Conservation (phyloP, 192 early-diverging fungal species). For the Coemansia sp. region DNA sequence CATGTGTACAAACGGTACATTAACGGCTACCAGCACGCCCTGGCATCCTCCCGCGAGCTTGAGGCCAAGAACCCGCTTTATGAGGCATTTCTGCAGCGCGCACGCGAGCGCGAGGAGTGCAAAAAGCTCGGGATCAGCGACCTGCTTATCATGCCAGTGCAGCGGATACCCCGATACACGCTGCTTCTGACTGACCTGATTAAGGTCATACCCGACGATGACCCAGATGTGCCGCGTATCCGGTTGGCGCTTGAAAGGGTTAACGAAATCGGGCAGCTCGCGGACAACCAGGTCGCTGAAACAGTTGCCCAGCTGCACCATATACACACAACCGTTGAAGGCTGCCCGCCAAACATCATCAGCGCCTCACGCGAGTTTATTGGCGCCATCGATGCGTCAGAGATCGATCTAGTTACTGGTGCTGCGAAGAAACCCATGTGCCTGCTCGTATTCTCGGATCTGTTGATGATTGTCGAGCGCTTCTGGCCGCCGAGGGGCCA, state of each 20-base stretch:
- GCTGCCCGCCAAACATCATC: slow-evolving; percentile 59
- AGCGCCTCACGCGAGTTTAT: slow-evolving; percentile 59
- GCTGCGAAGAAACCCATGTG: slow-evolving; percentile 50
- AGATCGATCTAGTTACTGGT: slow-evolving; percentile 52
- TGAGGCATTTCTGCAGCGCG: slow-evolving; percentile 54
- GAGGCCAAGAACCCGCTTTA: slow-evolving; percentile 59
- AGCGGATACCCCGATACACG: slow-evolving; percentile 78
- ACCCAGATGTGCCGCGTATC: slow-evolving; percentile 45
- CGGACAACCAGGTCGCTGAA: slow-evolving; percentile 57
- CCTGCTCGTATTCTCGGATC: slow-evolving; percentile 54
- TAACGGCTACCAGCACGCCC: slow-evolving; percentile 63
- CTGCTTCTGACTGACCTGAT: slow-evolving; percentile 63
- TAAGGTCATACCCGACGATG: slow-evolving; percentile 40
- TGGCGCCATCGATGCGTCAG: slow-evolving; percentile 51
- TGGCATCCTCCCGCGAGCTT: slow-evolving; percentile 57
- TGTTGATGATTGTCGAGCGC: slow-evolving; percentile 58
- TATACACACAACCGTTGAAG: slow-evolving; percentile 54
- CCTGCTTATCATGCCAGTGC: slow-evolving; percentile 78
- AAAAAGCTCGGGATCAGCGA: slow-evolving; percentile 69
- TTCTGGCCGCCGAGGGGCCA: slow-evolving; percentile 50
- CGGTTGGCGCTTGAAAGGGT: slow-evolving; percentile 50
- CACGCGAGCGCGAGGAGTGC: slow-evolving; percentile 63
- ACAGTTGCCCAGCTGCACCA: slow-evolving; percentile 53
- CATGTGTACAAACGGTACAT: slow-evolving; percentile 68
- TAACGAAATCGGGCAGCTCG: slow-evolving; percentile 58